Evolutionary conservation across 164 flowering plant species (phyloP), one percentile per base, ranked within the genome.

Genomic region (Akebia trifoliata): DNA sequence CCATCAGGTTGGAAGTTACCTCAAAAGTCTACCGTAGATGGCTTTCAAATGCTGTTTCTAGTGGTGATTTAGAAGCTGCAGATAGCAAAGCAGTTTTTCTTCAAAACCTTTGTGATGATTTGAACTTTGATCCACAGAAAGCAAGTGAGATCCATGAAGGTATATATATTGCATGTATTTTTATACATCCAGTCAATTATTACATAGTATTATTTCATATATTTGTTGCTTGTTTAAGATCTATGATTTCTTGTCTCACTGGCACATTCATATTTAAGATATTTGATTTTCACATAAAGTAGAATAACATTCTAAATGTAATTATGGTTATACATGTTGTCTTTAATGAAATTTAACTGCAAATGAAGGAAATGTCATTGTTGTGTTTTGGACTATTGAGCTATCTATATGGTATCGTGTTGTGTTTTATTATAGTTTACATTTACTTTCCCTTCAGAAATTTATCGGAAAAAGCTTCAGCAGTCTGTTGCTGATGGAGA

Each of bases 81-180:
- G 82, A 81, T 45, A 94, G 99, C 71, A 94, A 90, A 75, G 99
- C 99, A 12, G 78, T 85, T 24, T 88, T 76, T 70, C 95, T 94
- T 62, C 99, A 94, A 70, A 85, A 75, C 52, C 76, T 94, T 14
- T 94, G 99, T 54, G 90, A 82, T 7, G 91, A 90, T 57, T 66
- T 94, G 72, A 79, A 78, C 54, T 86, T 90, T 67, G 94, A 94
- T 77, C 85, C 95, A 20, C 66, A 77, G 59, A 90, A 84, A 75
- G 99, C 99, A 37, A 75, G 81, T 71, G 75, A 76, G 64, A 81
- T 90, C 61, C 99, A 94, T 84, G 86, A 83, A 88, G 99, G 99
- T 94, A 84, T 21, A 56, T 9, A 15, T n/a, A 12, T 6, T 30
- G 30, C 17, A 57, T 30, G n/a, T 29, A 12, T 31, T 17, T 9